Conservation (phyloP, 2,329 filamentous ascomycete species). For the Penicillium sumatraense region DNA sequence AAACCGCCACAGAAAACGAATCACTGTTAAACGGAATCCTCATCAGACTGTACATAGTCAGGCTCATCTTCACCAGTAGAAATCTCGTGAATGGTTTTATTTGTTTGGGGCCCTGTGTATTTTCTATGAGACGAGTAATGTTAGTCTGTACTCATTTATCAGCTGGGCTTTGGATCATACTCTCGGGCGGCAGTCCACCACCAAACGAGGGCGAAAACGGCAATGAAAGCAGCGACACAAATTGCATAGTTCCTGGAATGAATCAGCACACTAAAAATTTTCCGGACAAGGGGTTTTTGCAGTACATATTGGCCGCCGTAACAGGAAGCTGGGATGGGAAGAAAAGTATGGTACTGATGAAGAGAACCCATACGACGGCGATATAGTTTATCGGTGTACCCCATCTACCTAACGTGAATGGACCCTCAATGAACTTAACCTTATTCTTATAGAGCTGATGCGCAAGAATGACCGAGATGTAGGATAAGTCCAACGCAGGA, state of each 20-base stretch:
- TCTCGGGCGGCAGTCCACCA: slow-evolving; percentile 50
- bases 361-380: slow-evolving; percentile 64
- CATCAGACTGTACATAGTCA: slow-evolving; percentile 24
- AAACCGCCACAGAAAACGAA: too few species aligned
- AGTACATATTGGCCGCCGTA: slow-evolving; percentile 54
- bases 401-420: slow-evolving; percentile 62
- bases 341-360: slow-evolving; percentile 66
- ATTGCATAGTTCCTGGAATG: slow-evolving; percentile 53
- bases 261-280: neutral
- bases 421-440: slow-evolving; percentile 61
- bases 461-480: slow-evolving; percentile 65
- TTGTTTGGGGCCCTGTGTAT: slow-evolving; percentile 64
- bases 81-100: slow-evolving; percentile 50
- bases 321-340: slow-evolving; percentile 55
- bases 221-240: slow-evolving; percentile 52
- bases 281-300: slow-evolving; percentile 6
- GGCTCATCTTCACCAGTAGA: slow-evolving; percentile 35
- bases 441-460: slow-evolving; percentile 58
- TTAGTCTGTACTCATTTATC: slow-evolving; percentile 1
- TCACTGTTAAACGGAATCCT: slow-evolving; percentile 13
- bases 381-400: slow-evolving; percentile 60
- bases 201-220: slow-evolving; percentile 55
- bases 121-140: slow-evolving; percentile 47
- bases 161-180: slow-evolving; percentile 36
- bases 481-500: slow-evolving; percentile 57